A percentile compares a stretch with the other conserved stretches of the same genome.
Evolutionary conservation across 2,329 filamentous ascomycete genomes (phyloP).

Genomic region (Aureobasidium mangrovei): DNA sequence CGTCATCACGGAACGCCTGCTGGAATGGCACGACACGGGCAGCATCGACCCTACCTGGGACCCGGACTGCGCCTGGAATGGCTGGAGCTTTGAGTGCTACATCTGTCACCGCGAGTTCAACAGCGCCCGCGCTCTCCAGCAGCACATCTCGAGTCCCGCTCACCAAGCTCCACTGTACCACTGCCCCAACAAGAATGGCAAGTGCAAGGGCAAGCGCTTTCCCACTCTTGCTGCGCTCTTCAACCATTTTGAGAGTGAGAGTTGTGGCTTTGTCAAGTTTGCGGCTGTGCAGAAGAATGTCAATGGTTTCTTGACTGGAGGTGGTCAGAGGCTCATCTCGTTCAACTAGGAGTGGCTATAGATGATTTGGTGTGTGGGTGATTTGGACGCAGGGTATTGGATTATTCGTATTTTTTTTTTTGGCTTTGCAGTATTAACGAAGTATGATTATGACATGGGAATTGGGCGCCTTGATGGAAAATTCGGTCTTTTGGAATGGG

Average conservation of each 20-base stretch:
- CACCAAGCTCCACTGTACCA: slow-evolving; percentile 28
- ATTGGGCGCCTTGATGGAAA: too few species aligned
- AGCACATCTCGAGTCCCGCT: background rate
- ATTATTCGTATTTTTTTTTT: too few species aligned
- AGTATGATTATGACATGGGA: too few species aligned
- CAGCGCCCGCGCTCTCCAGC: background rate
- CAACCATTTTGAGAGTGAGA: slow-evolving; percentile 40
- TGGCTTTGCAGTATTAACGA: too few species aligned
- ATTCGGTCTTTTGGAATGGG: too few species aligned
- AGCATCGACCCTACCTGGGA: slow-evolving; percentile 28
- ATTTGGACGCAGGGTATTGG: too few species aligned
- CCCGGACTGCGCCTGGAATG: slow-evolving; percentile 39
- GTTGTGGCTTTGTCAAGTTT: slow-evolving; percentile 34
- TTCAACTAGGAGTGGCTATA: background rate
- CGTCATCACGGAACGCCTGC: slow-evolving; percentile 43
- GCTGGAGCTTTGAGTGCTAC: slow-evolving; percentile 42
- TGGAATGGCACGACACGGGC: slow-evolving; percentile 35
- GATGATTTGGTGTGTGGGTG: too few species aligned
- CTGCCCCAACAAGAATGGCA: slow-evolving; percentile 30
- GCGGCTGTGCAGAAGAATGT: slow-evolving; percentile 30
- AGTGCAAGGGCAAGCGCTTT: slow-evolving; percentile 27
- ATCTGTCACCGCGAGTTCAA: slow-evolving; percentile 43
- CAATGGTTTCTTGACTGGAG: slow-evolving; percentile 6
- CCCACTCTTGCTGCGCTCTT: slow-evolving; percentile 33
- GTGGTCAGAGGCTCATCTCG: slow-evolving; percentile 17